These are phyloP conservation scores for Trichoderma pleuroti DNA, from an alignment of 2,329 filamentous ascomycete genomes.

Conservation along the genomic window DNA sequence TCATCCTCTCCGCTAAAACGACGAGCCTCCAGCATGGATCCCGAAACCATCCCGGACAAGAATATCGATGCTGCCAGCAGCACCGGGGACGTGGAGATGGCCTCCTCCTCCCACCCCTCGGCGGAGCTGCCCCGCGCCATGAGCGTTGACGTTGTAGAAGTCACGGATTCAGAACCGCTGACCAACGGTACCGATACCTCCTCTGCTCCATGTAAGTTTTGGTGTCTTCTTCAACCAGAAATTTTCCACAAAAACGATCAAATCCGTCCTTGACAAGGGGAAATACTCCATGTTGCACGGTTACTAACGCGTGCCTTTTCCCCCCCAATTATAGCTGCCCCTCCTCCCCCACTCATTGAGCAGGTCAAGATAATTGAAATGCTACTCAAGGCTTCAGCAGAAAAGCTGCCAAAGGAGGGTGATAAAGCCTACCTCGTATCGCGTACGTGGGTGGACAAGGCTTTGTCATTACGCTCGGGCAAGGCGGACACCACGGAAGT, in stretches of 20 bases:
- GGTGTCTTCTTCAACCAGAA: not conserved
- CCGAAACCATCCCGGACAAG: slow-evolving; percentile 40
- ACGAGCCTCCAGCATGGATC: slow-evolving; percentile 60
- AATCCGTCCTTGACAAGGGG: not conserved
- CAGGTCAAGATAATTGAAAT: slow-evolving; percentile 72
- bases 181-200: slow-evolving; percentile 21
- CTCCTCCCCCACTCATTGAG: slow-evolving; percentile 41
- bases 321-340: slow-evolving; percentile 23
- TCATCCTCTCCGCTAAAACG: slow-evolving; percentile 64
- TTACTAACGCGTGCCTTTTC: not conserved
- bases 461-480: slow-evolving; percentile 62
- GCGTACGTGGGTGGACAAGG: slow-evolving; percentile 70
- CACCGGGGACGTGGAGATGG: slow-evolving; percentile 15
- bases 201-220: slow-evolving; percentile 29
- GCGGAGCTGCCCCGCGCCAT: slow-evolving; percentile 36
- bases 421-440: slow-evolving; percentile 76
- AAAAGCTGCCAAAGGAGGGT: slow-evolving; percentile 60
- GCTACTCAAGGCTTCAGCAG: slow-evolving; percentile 52
- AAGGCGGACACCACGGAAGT: slow-evolving; percentile 59
- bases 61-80: slow-evolving; percentile 34
- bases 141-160: slow-evolving; percentile 41
- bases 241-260: not conserved
- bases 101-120: slow-evolving; percentile 3
- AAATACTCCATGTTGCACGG: not conserved
- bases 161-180: slow-evolving; percentile 20